Conservation (phyloP, 306 rosid species). For the Crotalaria pallida region DNA sequence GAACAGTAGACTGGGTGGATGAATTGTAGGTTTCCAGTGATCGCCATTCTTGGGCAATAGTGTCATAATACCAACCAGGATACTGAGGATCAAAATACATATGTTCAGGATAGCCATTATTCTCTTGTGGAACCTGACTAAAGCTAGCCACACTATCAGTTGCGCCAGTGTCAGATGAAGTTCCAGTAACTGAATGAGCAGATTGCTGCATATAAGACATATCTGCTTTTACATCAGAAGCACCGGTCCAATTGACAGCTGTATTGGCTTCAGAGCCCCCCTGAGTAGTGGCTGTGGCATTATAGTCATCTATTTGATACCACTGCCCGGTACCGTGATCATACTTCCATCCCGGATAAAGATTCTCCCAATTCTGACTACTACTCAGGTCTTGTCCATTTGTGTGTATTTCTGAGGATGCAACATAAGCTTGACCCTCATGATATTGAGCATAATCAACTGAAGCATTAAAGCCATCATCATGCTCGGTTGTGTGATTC, state of each 20-base stretch:
- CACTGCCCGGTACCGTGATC: slow-evolving; percentile 62
- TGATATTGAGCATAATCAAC: slow-evolving; percentile 35
- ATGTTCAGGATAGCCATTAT: slow-evolving; percentile 68
- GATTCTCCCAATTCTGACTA: slow-evolving; percentile 65
- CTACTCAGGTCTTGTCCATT: slow-evolving; percentile 51
- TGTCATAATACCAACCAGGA: slow-evolving; percentile 85
- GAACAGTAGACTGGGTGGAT: slow-evolving; percentile 40
- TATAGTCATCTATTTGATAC: slow-evolving; percentile 56
- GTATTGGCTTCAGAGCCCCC: slow-evolving; percentile 29
- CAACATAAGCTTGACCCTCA: slow-evolving; percentile 40
- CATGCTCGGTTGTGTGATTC: slow-evolving; percentile 35
- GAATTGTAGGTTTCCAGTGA: slow-evolving; percentile 52
- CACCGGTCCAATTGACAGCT: slow-evolving; percentile 32
- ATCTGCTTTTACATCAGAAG: slow-evolving; percentile 38
- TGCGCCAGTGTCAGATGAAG: slow-evolving; percentile 49
- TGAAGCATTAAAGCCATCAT: slow-evolving; percentile 26
- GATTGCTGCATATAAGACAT: slow-evolving; percentile 52
- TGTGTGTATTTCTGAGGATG: slow-evolving; percentile 26
- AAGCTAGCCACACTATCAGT: slow-evolving; percentile 39
- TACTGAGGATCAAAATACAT: slow-evolving; percentile 75
- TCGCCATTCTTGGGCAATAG: slow-evolving; percentile 63
- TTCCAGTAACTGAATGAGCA: slow-evolving; percentile 42
- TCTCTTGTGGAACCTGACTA: slow-evolving; percentile 53
- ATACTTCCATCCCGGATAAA: slow-evolving; percentile 83
- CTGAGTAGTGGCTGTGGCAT: slow-evolving; percentile 28